Evolutionary conservation across 768 basidiomycete genomes (phyloP), one percentile per base, ranked within the genome.

Genomic region (Xerocomellus intermedius): DNA sequence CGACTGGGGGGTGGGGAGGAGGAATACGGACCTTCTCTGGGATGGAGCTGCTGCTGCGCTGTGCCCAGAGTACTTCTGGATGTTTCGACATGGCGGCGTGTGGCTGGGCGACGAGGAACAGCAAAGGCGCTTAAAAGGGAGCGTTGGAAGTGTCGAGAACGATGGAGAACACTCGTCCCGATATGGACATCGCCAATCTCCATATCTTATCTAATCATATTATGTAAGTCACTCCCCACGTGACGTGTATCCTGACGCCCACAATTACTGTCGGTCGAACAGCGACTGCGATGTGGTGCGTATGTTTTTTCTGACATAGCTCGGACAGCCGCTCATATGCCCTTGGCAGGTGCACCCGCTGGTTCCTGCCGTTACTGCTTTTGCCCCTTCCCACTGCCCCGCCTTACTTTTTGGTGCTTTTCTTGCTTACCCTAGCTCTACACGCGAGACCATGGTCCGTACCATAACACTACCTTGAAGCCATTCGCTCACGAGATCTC

Each of bases 51-150:
- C 84, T 89, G 78, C 87, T 91, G 63, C 96, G 85, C 74, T 98
- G 95, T 43, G 96, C 95, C 94, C 95, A 98, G 2, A 94, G 80
- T 35, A 96, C 78, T 74, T 97, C 94, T 36, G 95, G 95, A 72
- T 93, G 91, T 17, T 56, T 64, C 30, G 76, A 24, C 79, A 80
- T 80, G 54, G 58, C 42, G 50, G 59, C 22, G 58, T 36, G 60
- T 52, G 58, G 62, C 2, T 49, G 43, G 10, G 24, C 30, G 55
- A 50, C 10, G 58, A 51, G 28, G 52, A 48, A 24, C 21, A 17
- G 28, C 32, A 49, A 21, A 21, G 17, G 51, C 38, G 47, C 5
- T 61, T 59, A 35, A 57, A 51, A 62, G 37, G 47, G 51, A 14
- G 28, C n/a, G 50, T 64, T 71, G 51, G 67, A 72, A 72, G 22